Evolutionary conservation across 305 asterid genomes (phyloP), one percentile per base, ranked within the genome.

Genomic region (Striga hermonthica): DNA sequence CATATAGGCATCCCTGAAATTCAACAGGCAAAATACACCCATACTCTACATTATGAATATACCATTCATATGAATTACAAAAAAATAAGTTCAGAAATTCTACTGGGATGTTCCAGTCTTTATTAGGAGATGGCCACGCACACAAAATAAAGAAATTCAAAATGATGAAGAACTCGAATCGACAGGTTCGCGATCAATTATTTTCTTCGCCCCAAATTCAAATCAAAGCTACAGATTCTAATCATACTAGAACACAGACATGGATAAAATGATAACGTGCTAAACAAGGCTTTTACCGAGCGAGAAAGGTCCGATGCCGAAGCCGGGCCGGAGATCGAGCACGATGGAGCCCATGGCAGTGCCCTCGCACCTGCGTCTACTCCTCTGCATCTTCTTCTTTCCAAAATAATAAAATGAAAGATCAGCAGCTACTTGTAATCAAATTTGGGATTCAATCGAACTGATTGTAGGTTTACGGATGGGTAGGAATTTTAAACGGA

Each of bases 1-100:
- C 81, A 84, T 34, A 89, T 81, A 10, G 96, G 92, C 87, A 86
- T 89, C 77, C 96, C 95, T 89, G 81, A 74, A 78, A 74, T 58
- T 62, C 55, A 47, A 66, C 1, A 55, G 1, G 12, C 61, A 55
- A 4, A 69, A 14, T 40, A 10, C 38, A 54, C 37, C 53, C 50
- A 68, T 12, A 34, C 60, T 6, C 16, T 9, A 14, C 41, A n/a
- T 22, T 22, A 22, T 22, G 13, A 6, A 37, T 12, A 1, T 7
- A 60, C 13, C 28, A 1, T 39, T n/a, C n/a, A 9, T 59, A 39
- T 60, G 35, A 35, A 39, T n/a, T 4, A 16, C 64, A 53, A 52
- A 52, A 52, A 52, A 15, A 14, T 52, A 15, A 53, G 28, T 16
- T 22, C 5, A 3, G 39, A 35, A 63, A n/a, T 63, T 35, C 49